Evolutionary conservation across 2,329 filamentous ascomycete species (phyloP).

Genomic region (Tolypocladium ophioglossoides): DNA sequence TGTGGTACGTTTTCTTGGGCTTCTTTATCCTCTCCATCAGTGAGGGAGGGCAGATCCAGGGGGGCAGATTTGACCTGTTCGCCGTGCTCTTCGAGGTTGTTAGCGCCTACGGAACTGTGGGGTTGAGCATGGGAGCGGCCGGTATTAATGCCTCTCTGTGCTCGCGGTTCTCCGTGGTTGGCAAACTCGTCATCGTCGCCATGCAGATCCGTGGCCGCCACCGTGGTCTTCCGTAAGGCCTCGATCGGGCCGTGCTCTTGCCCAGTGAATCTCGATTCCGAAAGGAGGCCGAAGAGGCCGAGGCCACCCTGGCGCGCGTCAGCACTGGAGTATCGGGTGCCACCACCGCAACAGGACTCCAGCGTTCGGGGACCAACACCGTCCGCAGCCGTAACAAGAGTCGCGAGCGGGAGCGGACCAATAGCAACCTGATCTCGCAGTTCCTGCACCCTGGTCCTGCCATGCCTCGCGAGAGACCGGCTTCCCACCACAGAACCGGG

Average conservation of each 20-base stretch:
- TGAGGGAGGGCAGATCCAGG: constrained; percentile 63
- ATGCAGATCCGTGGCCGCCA: constrained; percentile 63
- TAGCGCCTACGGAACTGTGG: constrained; percentile 89
- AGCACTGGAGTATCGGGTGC: constrained; percentile 23
- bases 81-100: constrained; percentile 73
- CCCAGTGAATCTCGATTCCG: constrained; percentile 46
- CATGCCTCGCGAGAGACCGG: constrained; percentile 16
- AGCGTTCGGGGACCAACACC: constrained; percentile 16
- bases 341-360: constrained; percentile 12
- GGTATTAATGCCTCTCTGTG: constrained; percentile 69
- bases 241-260: constrained; percentile 50
- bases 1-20: constrained; percentile 94
- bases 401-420: constrained; percentile 23
- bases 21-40: constrained; percentile 88
- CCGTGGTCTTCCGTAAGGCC: constrained; percentile 56
- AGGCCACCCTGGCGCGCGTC: constrained; percentile 26
- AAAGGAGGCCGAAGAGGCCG: constrained; percentile 39
- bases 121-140: constrained; percentile 75
- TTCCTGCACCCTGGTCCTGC: constrained; percentile 39
- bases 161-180: constrained; percentile 67
- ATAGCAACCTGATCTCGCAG: constrained; percentile 32
- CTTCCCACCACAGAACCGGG: constrained; percentile 13
- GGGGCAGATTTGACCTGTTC: constrained; percentile 55
- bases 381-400: constrained; percentile 26
- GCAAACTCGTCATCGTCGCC: constrained; percentile 56